Conservation (phyloP, 2,329 filamentous ascomycete species). For the Colletotrichum limetticola region DNA sequence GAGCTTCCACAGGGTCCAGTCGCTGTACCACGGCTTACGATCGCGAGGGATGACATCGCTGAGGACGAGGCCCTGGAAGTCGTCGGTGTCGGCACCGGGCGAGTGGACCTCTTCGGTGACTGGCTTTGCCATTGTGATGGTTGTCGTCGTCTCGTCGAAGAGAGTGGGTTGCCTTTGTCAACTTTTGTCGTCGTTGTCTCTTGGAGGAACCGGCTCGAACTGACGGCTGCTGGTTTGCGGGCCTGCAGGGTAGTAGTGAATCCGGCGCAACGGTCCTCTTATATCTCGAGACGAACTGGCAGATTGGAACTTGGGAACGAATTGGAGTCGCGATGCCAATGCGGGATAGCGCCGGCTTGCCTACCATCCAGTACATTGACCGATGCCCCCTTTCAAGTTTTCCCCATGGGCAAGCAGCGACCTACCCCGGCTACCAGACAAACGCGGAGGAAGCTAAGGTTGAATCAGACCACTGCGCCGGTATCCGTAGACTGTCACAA, state of each 20-base stretch:
- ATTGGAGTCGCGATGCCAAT: not conserved
- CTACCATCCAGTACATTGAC: not conserved
- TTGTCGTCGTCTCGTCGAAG: not conserved
- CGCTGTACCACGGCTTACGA: slow-evolving; percentile 37
- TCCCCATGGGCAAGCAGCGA: not conserved
- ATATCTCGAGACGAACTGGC: not conserved
- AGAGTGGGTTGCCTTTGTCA: not conserved
- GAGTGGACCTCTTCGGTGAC: not conserved
- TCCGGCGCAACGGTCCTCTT: not conserved
- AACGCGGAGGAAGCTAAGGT: not conserved
- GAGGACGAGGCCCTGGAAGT: not conserved
- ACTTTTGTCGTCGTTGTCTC: not conserved
- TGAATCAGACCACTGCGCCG: not conserved
- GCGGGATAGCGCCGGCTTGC: not conserved
- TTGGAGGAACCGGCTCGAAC: not conserved
- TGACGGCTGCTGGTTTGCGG: not conserved
- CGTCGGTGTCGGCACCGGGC: not conserved
- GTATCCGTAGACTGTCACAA: not conserved
- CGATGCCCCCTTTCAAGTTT: not conserved
- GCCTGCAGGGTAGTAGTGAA: not conserved
- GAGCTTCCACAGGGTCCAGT: slow-evolving; percentile 40
- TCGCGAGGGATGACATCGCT: not conserved
- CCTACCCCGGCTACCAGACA: not conserved
- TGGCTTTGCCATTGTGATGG: not conserved
- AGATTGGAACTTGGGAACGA: no score